Base-by-base conservation (phyloP, 108 stramenopile species). In the Cyclotella baltica region DNA sequence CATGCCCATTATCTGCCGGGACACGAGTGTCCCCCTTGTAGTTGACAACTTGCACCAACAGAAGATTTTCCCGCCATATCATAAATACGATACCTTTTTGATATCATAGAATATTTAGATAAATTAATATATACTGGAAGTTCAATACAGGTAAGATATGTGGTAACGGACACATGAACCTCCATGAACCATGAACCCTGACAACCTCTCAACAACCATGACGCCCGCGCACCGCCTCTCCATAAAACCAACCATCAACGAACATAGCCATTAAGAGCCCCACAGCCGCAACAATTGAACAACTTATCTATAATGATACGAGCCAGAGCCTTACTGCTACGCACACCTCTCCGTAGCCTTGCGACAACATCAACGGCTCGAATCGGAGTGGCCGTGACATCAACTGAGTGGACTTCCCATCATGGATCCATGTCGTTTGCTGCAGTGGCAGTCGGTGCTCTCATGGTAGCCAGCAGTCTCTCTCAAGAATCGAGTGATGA, bases 351-450 rank as follows among this genome's bases (percentile, higher is more conserved):
- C 29, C 25, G 30, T 2, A 30, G 57, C 10, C 29, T 31, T 30
- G 27, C 29, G 29, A 4, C 4, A 29, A 6, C 51, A 16, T 52
- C 51, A 4, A 20, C 51, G 51, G 51, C 10, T 8, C 27, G 57
- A 58, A 31, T 58, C 30, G 57, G 29, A 5, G 57, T 5, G 25
- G 30, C 57, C 57, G 28, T 58, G 27, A 28, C 30, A 58, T 58
- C 57, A 5, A 29, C 57, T 28, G 57, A 58, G 57, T 58, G 57
- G 57, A 58, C 57, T 29, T 30, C 57, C 4, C 30, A 6, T 31
- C 28, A 52, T n/a, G 51, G 28, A 58, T 58, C 25, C 28, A 30
- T 30, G 6, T 23, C 57, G 19, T 23, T 6, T 20, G 10, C 19
- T 31, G 57, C 57, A 10, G 57, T 28, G 6, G 57, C 57, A 29